Evolutionary conservation across 768 basidiomycete species (phyloP).

Genomic region (Omphalotus guepiniiformis): DNA sequence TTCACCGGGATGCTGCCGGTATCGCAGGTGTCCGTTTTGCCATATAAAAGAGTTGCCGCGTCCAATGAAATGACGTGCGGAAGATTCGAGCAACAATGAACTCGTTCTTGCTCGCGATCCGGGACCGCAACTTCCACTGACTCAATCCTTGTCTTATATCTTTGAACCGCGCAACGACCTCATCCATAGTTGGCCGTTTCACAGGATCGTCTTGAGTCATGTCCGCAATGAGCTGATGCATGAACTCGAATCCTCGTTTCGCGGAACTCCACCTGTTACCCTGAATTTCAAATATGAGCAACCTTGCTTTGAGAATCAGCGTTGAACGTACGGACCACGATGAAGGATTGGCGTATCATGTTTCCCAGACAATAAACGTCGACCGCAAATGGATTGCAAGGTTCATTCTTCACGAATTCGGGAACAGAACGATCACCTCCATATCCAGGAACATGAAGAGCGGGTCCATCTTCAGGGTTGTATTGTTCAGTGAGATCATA

Average conservation of each 20-base stretch:
- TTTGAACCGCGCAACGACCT: constrained; percentile 26
- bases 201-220: constrained; percentile 35
- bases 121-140: constrained; percentile 18
- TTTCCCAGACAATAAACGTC: constrained; percentile 45
- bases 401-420: constrained; percentile 24
- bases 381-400: constrained; percentile 34
- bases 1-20: too few species aligned
- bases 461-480: constrained; percentile 18
- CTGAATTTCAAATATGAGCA: background rate
- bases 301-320: too few species aligned
- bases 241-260: constrained; percentile 18
- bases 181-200: constrained; percentile 34
- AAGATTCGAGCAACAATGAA: too few species aligned
- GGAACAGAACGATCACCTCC: constrained; percentile 42
- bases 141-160: constrained; percentile 9
- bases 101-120: background rate
- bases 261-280: background rate
- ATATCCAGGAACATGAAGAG: constrained; percentile 23
- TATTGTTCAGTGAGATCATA: constrained; percentile 31
- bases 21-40: too few species aligned
- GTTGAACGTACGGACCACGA: background rate
- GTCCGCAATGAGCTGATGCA: constrained; percentile 26
- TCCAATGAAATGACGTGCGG: too few species aligned
- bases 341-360: constrained; percentile 15
- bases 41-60: too few species aligned